A percentile compares a stretch with the other conserved stretches of the same genome.
These are phyloP conservation scores for Fusarium dlaminii DNA, from an alignment of 2,329 filamentous ascomycete genomes.

Conservation along the genomic window DNA sequence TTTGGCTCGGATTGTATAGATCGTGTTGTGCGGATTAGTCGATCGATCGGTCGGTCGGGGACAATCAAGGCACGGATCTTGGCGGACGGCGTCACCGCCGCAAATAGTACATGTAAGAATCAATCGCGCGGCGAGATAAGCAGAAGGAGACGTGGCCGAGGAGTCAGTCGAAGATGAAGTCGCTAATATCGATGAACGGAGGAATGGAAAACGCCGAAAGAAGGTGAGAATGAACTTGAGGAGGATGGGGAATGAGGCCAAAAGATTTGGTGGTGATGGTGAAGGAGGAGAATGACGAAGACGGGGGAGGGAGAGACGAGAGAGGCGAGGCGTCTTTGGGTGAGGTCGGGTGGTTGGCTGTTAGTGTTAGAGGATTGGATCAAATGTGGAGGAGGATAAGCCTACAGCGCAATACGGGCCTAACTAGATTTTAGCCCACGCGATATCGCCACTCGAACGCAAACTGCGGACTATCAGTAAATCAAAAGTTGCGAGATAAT, in stretches of 20 bases:
- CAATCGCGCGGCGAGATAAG: slow-evolving; percentile 38
- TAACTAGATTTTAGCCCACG: slow-evolving; percentile 25
- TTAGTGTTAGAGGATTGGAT: background rate
- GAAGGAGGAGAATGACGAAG: slow-evolving; percentile 25
- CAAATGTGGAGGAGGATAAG: slow-evolving; percentile 34
- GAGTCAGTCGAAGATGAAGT: background rate
- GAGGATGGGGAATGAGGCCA: slow-evolving; percentile 12
- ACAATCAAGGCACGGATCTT: slow-evolving; percentile 35
- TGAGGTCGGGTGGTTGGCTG: slow-evolving; percentile 11
- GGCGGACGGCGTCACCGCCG: slow-evolving; percentile 45
- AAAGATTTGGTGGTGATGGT: slow-evolving; percentile 13
- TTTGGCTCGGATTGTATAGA: slow-evolving; percentile 22
- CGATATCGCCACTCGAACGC: slow-evolving; percentile 30
- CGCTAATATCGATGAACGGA: slow-evolving; percentile 8
- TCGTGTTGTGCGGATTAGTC: slow-evolving; percentile 31
- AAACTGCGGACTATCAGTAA: background rate
- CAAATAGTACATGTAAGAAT: slow-evolving; percentile 40
- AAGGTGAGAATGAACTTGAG: slow-evolving; percentile 9
- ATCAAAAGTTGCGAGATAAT: background rate
- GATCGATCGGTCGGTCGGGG: slow-evolving; percentile 28
- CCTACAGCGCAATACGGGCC: background rate
- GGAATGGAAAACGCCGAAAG: slow-evolving; percentile 16
- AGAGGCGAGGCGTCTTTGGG: slow-evolving; percentile 12
- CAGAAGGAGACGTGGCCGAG: background rate
- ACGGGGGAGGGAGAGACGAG: slow-evolving; percentile 22